Percentiles rank a stretch among this genome's conserved stretches.
Conservation (phyloP, 1,139 yeast genomes). For the Kurtzmaniella quercitrusa region DNA sequence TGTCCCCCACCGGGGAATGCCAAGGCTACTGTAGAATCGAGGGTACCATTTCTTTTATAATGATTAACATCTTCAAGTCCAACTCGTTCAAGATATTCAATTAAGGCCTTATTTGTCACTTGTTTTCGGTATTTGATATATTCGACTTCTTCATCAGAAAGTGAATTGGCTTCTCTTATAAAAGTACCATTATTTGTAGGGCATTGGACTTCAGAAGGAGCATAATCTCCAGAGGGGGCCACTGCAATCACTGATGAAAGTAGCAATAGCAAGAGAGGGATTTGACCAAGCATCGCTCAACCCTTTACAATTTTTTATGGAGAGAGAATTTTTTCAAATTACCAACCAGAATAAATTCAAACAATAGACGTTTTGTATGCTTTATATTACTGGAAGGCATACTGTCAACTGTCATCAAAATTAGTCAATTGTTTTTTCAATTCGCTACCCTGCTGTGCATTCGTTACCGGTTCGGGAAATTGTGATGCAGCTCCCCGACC, state of each 20-base stretch:
- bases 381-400: background rate
- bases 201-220: slow-evolving; percentile 60
- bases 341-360: too few relatives aligned
- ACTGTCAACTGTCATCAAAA: background rate
- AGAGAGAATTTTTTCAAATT: too few relatives aligned
- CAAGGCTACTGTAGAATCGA: slow-evolving; percentile 54
- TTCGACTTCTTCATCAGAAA: slow-evolving; percentile 32
- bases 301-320: too few relatives aligned
- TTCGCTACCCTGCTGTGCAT: background rate
- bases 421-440: background rate
- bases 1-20: slow-evolving; percentile 93
- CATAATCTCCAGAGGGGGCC: slow-evolving; percentile 61
- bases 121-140: slow-evolving; percentile 49
- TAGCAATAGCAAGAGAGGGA: background rate
- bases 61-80: slow-evolving; percentile 49
- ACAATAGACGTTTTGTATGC: background rate
- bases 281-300: background rate
- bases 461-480: background rate
- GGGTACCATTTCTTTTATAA: slow-evolving; percentile 34
- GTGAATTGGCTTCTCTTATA: slow-evolving; percentile 32
- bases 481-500: background rate
- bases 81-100: slow-evolving; percentile 52
- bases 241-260: slow-evolving; percentile 25
- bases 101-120: slow-evolving; percentile 50
- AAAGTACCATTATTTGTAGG: slow-evolving; percentile 32